Evolutionary conservation across 352 stramenopile species (phyloP), one percentile per base, ranked within the genome.

Genomic region (Phytophthora colocasiae): DNA sequence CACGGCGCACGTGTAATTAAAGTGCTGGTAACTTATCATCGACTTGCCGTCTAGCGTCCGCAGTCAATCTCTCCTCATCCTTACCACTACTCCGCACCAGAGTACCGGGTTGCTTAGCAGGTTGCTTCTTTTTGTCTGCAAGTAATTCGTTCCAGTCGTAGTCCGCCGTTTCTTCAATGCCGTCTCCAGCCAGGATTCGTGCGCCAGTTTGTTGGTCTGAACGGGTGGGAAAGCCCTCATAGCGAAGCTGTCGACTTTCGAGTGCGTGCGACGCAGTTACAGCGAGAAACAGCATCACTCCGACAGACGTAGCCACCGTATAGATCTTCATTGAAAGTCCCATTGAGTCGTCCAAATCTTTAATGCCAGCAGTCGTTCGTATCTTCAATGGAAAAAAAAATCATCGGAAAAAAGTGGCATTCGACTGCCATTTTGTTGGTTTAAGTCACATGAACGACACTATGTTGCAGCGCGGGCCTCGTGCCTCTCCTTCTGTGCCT

Each of bases 391-490:
- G 5, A 27, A 45, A 58, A 11, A 48, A 10, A 10, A 32, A 55
- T 11, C 26, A 15, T 44, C 26, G 31, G 36, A 38, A 34, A 38
- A 34, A 67, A 44, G 40, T 11, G 8, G 31, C 31, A 36, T 36
- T 36, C 1, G 31, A 36, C 36, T 54, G 64, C 51, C 49, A 50
- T 54, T 34, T 36, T 46, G 0, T 56, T 31, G 27, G 41, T 43
- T 57, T 31, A 40, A 51, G 63, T 48, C 26, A 71, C 58, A 62
- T 60, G 58, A 41, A 71, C 52, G 51, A 52, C 65, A 58, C 46
- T 69, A 69, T 49, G 29, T 53, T 55, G 34, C 50, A 45, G 22
- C 17, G 27, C 10, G 39, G 29, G n/a, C 17, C 34, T 15, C 41
- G 8, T 54, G 26, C 14, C 39, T 46, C 39, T 49, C 44, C 49